Percentiles rank a stretch among this genome's conserved stretches.
phyloP scores from a whole-genome alignment of 2,329 filamentous ascomycete genomes.

The Akanthomyces uredinophilus region DNA sequence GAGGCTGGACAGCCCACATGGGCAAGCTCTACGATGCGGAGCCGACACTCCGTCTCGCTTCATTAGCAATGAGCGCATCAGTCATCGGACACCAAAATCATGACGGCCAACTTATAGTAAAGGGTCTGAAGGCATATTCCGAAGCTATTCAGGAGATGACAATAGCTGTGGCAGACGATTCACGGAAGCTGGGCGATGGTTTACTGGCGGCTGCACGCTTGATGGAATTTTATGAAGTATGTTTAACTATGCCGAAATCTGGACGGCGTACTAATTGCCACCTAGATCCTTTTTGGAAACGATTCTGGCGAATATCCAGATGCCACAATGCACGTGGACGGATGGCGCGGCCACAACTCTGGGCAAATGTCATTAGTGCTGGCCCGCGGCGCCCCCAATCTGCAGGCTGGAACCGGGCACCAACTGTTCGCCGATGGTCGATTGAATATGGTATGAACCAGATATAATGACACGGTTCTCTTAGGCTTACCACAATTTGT shows the following conservation, averaged over 20 bases:
- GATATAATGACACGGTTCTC: too few relatives aligned
- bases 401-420: conserved; percentile 5
- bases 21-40: conserved; percentile 6
- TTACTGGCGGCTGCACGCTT: conserved; percentile 4
- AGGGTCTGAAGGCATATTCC: neutral
- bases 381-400: neutral
- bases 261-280: neutral
- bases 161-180: neutral
- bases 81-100: neutral
- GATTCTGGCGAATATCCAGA: neutral
- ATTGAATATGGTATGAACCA: conserved; percentile 6
- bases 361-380: conserved; percentile 4
- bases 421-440: conserved; percentile 12
- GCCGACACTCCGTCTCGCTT: conserved; percentile 7
- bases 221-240: conserved; percentile 7
- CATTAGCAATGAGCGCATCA: conserved; percentile 6
- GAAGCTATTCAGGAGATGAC: conserved; percentile 5
- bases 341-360: conserved; percentile 8
- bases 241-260: neutral
- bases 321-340: neutral
- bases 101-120: conserved; percentile 1
- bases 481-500: neutral
- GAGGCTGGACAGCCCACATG: conserved; percentile 6
- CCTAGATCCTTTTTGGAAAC: neutral
- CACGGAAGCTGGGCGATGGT: neutral